Conservation (phyloP, 257 asterid genomes). For the Primulina eburnea region DNA sequence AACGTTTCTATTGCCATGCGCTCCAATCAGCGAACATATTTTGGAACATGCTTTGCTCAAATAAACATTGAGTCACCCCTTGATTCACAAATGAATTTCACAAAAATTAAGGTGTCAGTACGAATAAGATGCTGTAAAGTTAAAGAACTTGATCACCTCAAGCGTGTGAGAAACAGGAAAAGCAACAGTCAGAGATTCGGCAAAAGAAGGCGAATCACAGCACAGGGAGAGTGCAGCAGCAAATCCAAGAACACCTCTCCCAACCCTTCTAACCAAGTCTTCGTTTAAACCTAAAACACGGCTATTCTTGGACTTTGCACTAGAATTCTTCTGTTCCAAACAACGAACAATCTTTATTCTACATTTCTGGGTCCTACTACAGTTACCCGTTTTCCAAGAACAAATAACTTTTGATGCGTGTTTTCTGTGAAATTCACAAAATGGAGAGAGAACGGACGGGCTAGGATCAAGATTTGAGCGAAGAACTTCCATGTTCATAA, state of each 20-base stretch:
- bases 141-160: constrained; percentile 49
- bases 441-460: constrained; percentile 27
- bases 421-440: constrained; percentile 39
- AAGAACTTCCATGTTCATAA: constrained; percentile 56
- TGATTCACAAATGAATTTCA: neutral
- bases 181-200: constrained; percentile 81
- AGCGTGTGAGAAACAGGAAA: constrained; percentile 84
- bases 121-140: neutral
- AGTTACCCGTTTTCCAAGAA: constrained; percentile 22
- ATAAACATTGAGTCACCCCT: too few relatives aligned
- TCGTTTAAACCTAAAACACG: constrained; percentile 26
- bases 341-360: constrained; percentile 24
- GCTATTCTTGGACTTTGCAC: constrained; percentile 12
- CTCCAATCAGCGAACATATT: too few relatives aligned
- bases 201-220: constrained; percentile 57
- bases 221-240: constrained; percentile 64
- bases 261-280: constrained; percentile 44
- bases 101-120: neutral
- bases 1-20: too few relatives aligned
- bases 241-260: constrained; percentile 60
- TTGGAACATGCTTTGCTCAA: too few relatives aligned
- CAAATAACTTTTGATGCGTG: constrained; percentile 39
- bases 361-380: constrained; percentile 30
- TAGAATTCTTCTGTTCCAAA: constrained; percentile 27
- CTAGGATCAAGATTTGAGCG: constrained; percentile 46